phyloP scores from a whole-genome alignment of 164 flowering plant genomes.

The Annona cherimola region DNA sequence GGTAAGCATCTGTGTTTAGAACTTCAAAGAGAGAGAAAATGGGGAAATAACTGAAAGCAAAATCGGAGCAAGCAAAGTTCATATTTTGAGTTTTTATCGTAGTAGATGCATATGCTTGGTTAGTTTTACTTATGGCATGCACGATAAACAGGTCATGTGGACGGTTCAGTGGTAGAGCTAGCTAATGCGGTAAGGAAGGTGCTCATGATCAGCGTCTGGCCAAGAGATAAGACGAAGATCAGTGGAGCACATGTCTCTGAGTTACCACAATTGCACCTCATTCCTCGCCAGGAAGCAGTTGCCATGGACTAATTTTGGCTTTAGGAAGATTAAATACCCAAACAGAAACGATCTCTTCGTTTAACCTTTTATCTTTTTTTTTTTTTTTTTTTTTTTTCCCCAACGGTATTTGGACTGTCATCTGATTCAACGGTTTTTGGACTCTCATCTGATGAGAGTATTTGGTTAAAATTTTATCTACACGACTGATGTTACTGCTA shows the following conservation, averaged over 20 bases:
- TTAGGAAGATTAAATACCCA: not conserved
- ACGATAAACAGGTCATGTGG: constrained; percentile 63
- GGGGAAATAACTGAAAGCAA: not conserved
- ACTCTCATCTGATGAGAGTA: too few relatives aligned
- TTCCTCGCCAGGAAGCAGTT: constrained; percentile 48
- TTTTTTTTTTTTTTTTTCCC: not conserved
- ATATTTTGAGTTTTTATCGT: not conserved
- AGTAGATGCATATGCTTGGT: not conserved
- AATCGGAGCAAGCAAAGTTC: not conserved
- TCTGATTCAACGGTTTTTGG: too few relatives aligned
- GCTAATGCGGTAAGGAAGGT: constrained; percentile 91
- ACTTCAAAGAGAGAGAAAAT: not conserved
- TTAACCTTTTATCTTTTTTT: not conserved
- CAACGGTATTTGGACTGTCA: not conserved
- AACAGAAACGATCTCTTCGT: not conserved
- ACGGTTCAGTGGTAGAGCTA: constrained; percentile 70
- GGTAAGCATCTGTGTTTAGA: constrained; percentile 31
- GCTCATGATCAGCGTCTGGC: constrained; percentile 27
- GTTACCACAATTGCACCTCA: constrained; percentile 35
- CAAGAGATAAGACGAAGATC: constrained; percentile 32
- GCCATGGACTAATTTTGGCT: constrained; percentile 42
- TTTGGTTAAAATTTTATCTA: too few relatives aligned
- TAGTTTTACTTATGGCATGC: not conserved
- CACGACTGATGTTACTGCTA: too few relatives aligned
- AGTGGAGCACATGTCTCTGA: constrained; percentile 27